Conservation (phyloP, 768 basidiomycete genomes). For the Tulasnella calospora region DNA sequence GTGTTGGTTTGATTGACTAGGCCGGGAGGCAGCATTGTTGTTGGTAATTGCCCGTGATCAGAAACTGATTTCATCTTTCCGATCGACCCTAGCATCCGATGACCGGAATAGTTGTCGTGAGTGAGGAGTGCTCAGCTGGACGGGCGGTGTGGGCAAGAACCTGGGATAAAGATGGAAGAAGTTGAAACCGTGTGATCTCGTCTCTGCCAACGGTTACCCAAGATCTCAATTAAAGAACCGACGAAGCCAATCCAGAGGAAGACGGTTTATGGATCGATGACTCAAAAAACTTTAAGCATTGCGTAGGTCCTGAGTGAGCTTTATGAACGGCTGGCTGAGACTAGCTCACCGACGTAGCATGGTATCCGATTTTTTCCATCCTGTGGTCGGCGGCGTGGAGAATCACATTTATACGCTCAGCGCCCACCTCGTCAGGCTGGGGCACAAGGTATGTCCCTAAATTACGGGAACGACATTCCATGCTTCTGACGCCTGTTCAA, state of each 20-base stretch:
- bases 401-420: constrained; percentile 93
- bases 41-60: neutral
- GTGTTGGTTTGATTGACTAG: constrained; percentile 77
- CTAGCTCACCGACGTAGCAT: constrained; percentile 49
- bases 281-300: neutral
- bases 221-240: neutral
- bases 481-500: constrained; percentile 33
- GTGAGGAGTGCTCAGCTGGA: neutral
- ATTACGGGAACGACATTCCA: neutral
- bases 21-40: constrained; percentile 60
- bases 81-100: neutral
- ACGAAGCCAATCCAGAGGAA: neutral
- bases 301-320: constrained; percentile 6
- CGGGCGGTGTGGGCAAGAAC: neutral
- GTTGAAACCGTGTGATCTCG: neutral
- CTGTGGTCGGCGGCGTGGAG: constrained; percentile 91
- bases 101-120: neutral
- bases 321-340: neutral
- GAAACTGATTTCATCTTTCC: neutral
- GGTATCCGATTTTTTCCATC: constrained; percentile 96
- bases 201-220: neutral
- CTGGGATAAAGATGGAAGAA: neutral
- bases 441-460: constrained; percentile 66
- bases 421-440: constrained; percentile 69
- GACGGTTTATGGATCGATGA: neutral